Conservation (phyloP, 805 yeast species). For the Candida peoriensis region DNA sequence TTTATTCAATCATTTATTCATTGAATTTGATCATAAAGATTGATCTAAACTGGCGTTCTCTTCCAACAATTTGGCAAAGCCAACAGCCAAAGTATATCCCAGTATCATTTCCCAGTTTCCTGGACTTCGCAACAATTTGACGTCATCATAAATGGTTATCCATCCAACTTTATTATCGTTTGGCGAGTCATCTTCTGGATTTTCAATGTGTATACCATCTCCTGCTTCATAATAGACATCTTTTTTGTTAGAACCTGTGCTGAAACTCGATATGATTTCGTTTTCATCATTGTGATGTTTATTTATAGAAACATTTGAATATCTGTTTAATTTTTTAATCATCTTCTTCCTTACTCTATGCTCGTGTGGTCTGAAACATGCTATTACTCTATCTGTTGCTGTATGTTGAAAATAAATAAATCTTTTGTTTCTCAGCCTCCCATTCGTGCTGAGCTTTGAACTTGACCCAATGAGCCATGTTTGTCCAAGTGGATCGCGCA, state of each 20-base stretch:
- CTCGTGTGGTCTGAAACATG: slow-evolving; percentile 28
- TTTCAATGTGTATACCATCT: slow-evolving; percentile 46
- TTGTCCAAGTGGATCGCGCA: slow-evolving; percentile 23
- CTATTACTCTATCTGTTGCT: slow-evolving; percentile 29
- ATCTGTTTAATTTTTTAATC: slow-evolving; percentile 24
- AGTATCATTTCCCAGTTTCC: slow-evolving; percentile 53
- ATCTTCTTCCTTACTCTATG: slow-evolving; percentile 35
- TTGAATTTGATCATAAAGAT: background rate
- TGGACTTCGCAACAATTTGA: slow-evolving; percentile 21
- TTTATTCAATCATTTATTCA: background rate
- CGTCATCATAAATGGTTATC: slow-evolving; percentile 55
- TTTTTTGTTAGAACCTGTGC: too few relatives aligned
- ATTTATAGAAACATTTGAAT: background rate
- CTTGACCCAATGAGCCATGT: slow-evolving; percentile 41
- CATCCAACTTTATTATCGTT: slow-evolving; percentile 58
- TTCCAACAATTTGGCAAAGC: slow-evolving; percentile 33
- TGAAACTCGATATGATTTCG: too few relatives aligned
- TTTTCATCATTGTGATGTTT: slow-evolving; percentile 2
- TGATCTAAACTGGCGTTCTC: too few relatives aligned
- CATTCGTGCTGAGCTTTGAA: slow-evolving; percentile 31
- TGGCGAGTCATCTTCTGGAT: slow-evolving; percentile 57
- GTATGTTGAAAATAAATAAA: slow-evolving; percentile 25
- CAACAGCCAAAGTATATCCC: slow-evolving; percentile 49
- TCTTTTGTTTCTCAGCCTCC: slow-evolving; percentile 23
- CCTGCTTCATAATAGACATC: slow-evolving; percentile 31